phyloP scores from a whole-genome alignment of 2,329 filamentous ascomycete genomes.

The Ascochyta fabae region DNA sequence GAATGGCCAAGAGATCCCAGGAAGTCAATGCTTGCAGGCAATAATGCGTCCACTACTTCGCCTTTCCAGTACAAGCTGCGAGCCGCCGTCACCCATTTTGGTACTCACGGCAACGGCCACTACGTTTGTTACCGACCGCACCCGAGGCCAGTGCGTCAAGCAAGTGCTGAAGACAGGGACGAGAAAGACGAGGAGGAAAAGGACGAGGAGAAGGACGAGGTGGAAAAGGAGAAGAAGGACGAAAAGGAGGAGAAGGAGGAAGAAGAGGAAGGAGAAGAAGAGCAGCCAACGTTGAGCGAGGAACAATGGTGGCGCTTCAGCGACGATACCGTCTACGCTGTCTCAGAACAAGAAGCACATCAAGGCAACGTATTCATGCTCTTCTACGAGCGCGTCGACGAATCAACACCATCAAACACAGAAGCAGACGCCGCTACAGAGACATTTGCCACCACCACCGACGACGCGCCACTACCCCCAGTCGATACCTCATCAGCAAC shows the following conservation, averaged over 20 bases:
- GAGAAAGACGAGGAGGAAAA: conserved; percentile 5
- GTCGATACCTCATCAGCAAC: background rate
- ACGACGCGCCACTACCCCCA: conserved; percentile 32
- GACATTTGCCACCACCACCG: conserved; percentile 3
- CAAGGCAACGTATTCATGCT: conserved; percentile 94
- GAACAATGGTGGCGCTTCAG: conserved; percentile 88
- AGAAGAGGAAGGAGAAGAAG: conserved; percentile 26
- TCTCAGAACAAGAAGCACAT: conserved; percentile 74
- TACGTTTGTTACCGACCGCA: conserved; percentile 90
- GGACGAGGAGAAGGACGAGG: background rate
- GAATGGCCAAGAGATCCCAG: conserved; percentile 73
- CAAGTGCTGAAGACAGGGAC: background rate
- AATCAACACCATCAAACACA: conserved; percentile 52
- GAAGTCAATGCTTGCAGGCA: conserved; percentile 71
- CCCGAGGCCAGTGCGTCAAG: conserved; percentile 39
- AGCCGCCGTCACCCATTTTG: conserved; percentile 87
- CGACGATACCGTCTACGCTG: conserved; percentile 80
- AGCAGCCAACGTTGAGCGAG: conserved; percentile 20
- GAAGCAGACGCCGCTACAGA: background rate
- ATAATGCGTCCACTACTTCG: conserved; percentile 43
- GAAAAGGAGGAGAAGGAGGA: conserved; percentile 4
- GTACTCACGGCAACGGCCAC: conserved; percentile 92
- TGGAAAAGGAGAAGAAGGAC: background rate
- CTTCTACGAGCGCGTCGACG: conserved; percentile 75
- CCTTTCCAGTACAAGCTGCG: conserved; percentile 72